phyloP scores from a whole-genome alignment of 139 green algal species.

The Chlorella sp. region DNA sequence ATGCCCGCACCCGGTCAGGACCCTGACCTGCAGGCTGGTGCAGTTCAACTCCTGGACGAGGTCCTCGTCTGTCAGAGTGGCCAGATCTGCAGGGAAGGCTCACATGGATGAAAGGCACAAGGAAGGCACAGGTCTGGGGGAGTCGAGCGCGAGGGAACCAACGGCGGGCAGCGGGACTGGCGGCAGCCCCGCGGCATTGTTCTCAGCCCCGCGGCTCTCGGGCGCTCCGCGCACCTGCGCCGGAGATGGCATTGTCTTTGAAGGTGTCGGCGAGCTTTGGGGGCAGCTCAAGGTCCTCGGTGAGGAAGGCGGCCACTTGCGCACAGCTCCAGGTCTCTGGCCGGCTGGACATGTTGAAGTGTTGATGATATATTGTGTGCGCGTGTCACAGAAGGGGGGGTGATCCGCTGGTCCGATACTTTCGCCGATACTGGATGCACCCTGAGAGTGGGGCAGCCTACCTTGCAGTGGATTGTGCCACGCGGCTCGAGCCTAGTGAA shows the following conservation, averaged over 20 bases:
- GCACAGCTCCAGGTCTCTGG: neutral
- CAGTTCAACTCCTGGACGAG: neutral
- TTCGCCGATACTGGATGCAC: too few relatives aligned
- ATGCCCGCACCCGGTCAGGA: neutral
- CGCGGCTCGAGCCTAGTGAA: too few relatives aligned
- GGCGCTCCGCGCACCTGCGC: neutral
- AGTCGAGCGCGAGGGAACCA: neutral
- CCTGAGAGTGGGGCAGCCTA: too few relatives aligned
- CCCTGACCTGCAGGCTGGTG: neutral
- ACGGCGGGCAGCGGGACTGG: too few relatives aligned
- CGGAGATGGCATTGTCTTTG: neutral
- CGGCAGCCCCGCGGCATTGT: neutral
- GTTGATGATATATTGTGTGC: too few relatives aligned
- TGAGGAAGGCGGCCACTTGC: neutral
- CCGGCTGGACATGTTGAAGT: neutral
- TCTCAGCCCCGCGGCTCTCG: too few relatives aligned
- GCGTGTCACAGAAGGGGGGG: too few relatives aligned
- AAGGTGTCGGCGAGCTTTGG: neutral
- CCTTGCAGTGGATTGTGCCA: too few relatives aligned
- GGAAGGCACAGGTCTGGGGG: neutral
- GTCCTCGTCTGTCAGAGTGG: neutral
- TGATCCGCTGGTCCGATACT: too few relatives aligned
- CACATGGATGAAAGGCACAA: neutral
- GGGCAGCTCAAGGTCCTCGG: neutral
- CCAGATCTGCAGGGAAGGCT: neutral